Percentiles rank a stretch among this genome's conserved stretches.
Evolutionary conservation across 23 red algal species (phyloP).

Genomic region (Gracilariopsis chorda): DNA sequence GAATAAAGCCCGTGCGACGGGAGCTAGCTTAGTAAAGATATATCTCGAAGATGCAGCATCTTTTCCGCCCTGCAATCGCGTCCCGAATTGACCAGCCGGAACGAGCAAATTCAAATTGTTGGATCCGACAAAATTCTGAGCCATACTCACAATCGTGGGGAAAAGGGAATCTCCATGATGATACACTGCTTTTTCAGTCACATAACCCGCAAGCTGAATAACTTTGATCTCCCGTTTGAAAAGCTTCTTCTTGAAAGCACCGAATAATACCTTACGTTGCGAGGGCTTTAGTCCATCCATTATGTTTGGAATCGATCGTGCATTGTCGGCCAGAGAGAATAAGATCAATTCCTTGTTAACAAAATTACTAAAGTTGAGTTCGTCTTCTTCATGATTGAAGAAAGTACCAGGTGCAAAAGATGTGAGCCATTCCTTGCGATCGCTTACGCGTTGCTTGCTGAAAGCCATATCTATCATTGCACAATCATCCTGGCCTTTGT

Average conservation of each 20-base stretch:
- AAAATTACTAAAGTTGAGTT: conserved; percentile 86
- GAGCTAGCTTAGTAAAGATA: conserved; percentile 93
- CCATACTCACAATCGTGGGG: conserved; percentile 88
- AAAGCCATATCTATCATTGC: conserved; percentile 93
- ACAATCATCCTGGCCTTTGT: conserved; percentile 29
- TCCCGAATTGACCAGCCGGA: conserved; percentile 97
- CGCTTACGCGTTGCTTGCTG: conserved; percentile 72
- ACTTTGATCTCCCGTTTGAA: conserved; percentile 90
- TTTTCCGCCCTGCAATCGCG: conserved; percentile 90
- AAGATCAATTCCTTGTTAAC: conserved; percentile 96
- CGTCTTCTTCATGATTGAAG: conserved; percentile 75
- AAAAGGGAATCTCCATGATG: conserved; percentile 98
- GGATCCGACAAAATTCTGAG: conserved; percentile 94
- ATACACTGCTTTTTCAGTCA: conserved; percentile 93
- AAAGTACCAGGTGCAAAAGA: conserved; percentile 72
- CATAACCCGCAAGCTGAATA: conserved; percentile 94
- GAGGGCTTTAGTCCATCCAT: conserved; percentile 96
- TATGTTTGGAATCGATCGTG: conserved; percentile 89
- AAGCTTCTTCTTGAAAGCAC: conserved; percentile 85
- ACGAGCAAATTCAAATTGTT: conserved; percentile 90
- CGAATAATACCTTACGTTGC: conserved; percentile 96
- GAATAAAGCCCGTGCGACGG: conserved; percentile 79
- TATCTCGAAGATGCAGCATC: conserved; percentile 95
- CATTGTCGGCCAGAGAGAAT: conserved; percentile 92
- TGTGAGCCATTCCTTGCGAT: conserved; percentile 87